A percentile compares a stretch with the other conserved stretches of the same genome.
Evolutionary conservation across 495 filamentous ascomycete species (phyloP).

Genomic region (Penicillium herquei): DNA sequence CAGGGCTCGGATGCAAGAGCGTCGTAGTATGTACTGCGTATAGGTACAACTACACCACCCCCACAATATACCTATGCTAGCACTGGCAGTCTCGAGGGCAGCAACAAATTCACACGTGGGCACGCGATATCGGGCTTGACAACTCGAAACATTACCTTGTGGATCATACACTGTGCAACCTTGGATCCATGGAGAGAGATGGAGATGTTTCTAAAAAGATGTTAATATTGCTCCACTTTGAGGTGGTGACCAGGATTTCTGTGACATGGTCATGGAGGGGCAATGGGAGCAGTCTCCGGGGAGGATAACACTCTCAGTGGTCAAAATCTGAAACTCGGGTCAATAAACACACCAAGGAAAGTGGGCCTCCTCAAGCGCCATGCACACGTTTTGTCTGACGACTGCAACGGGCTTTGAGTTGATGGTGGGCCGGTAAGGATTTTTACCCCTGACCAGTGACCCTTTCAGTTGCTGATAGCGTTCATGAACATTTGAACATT

Average conservation of each 20-base stretch:
- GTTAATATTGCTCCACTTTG: background rate
- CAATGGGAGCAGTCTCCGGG: conserved; percentile 6
- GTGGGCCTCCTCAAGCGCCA: conserved; percentile 16
- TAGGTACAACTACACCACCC: too few relatives aligned
- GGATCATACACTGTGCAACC: conserved; percentile 1
- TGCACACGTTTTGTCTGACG: conserved; percentile 22
- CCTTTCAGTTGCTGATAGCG: too few relatives aligned
- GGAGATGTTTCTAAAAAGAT: conserved; percentile 13
- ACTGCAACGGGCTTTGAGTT: conserved; percentile 5
- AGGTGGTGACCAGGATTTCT: background rate
- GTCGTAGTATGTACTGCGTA: too few relatives aligned
- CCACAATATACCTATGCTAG: too few relatives aligned
- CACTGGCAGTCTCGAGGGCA: background rate
- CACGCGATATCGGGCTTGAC: background rate
- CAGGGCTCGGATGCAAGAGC: too few relatives aligned
- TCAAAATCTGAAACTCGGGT: conserved; percentile 16
- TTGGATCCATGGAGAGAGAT: background rate
- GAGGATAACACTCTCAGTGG: background rate
- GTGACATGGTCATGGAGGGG: conserved; percentile 11
- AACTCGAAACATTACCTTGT: too few relatives aligned
- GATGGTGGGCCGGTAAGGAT: background rate
- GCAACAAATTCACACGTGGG: background rate
- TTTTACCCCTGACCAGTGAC: background rate
- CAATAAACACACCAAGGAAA: conserved; percentile 8
- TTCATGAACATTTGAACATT: too few relatives aligned